Evolutionary conservation across 2,329 filamentous ascomycete genomes (phyloP), one percentile per base, ranked within the genome.

Genomic region (Colletotrichum ledebouriae): DNA sequence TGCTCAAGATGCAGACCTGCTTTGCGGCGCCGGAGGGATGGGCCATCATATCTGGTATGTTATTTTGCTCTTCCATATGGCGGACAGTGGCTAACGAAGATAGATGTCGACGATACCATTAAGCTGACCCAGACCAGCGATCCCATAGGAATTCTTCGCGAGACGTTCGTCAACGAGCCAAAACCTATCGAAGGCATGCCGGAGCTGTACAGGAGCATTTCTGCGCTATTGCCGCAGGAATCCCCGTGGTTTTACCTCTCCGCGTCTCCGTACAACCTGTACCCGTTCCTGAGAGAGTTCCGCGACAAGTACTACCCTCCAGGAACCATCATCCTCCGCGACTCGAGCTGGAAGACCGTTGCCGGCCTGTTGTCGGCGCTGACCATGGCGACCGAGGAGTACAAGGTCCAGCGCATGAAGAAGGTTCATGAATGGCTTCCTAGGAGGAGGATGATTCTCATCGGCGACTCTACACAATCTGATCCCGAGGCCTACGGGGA

Each of bases 51-150:
- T 95, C 92, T 44, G 88, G 88, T 90, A 78, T 59, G 80, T 52
- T 13, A 5, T 10, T 25, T 9, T 42, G 10, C 12, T 34, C 34
- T 10, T 13, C 4, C n/a, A 3, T 39, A 11, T 3, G 11, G 13
- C 13, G 25, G n/a, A 7, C 6, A 17, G 46, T 15, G 50, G 67
- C 73, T 75, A 65, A 68, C 15, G n/a, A 17, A 4, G 41, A 39
- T 56, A 90, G 95, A 98, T 74, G 88, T 98, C 72, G 96, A 98
- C 76, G 95, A 98, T 79, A 97, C 94, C 0, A 97, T 98, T 83
- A 98, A 98, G 80, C 83, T 94, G 72, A 98, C 95, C 0, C 85
- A 92, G 77, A 97, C 95, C 0, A 88, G 90, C 49, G 91, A 93
- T 57, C 90, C 94, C 0, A 85, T 92, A 7, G 93, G 94, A 3